These are phyloP conservation scores for Trapa bicornis DNA, from an alignment of 345 rosid genomes.

Conservation along the genomic window DNA sequence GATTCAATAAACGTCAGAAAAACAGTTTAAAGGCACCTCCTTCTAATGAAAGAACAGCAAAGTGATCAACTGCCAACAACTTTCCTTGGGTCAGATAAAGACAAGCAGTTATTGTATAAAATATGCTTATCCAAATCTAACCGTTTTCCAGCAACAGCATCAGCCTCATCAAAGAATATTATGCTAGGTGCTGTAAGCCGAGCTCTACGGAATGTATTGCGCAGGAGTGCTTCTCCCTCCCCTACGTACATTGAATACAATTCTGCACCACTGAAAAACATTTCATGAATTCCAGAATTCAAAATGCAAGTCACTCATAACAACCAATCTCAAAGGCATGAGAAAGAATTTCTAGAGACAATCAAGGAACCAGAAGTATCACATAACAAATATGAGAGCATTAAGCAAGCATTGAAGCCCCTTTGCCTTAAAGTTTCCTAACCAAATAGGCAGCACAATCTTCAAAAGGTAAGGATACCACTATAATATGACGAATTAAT, in stretches of 20 bases:
- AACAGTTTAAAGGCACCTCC: not conserved
- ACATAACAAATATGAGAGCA: not conserved
- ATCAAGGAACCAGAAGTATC: not conserved
- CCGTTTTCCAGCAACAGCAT: constrained; percentile 79
- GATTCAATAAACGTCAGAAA: not conserved
- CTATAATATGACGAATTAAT: not conserved
- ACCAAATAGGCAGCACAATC: not conserved
- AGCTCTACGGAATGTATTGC: constrained; percentile 81
- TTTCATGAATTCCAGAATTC: constrained; percentile 1
- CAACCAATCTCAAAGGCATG: not conserved
- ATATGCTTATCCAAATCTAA: constrained; percentile 7
- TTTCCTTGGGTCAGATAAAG: not conserved
- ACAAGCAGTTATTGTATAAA: not conserved
- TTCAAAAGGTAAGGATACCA: not conserved
- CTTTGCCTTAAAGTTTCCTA: not conserved
- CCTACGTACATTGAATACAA: constrained; percentile 95
- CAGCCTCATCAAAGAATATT: constrained; percentile 91
- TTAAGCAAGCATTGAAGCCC: not conserved
- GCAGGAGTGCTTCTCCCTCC: constrained; percentile 89
- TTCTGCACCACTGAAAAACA: constrained; percentile 67
- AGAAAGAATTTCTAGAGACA: not conserved
- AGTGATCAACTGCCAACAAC: not conserved
- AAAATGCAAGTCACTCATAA: not conserved
- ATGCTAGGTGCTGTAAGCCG: constrained; percentile 91
- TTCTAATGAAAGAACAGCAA: not conserved